phyloP scores from a whole-genome alignment of 2,329 filamentous ascomycete species.

The Colletotrichum sp. region DNA sequence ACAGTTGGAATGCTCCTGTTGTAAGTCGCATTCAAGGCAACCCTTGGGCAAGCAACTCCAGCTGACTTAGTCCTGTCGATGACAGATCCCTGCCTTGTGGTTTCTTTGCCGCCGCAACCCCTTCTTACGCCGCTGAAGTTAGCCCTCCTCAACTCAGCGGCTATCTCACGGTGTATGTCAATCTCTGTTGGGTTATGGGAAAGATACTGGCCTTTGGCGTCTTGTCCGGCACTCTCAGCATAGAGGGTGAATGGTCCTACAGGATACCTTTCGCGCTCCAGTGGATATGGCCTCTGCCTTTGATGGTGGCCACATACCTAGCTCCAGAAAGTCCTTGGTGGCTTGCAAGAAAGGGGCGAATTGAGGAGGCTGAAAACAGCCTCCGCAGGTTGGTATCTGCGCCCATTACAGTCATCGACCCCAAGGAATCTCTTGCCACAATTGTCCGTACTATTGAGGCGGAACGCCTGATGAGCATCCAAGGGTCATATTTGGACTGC shows the following conservation, averaged over 20 bases:
- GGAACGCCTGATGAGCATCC: slow-evolving; percentile 46
- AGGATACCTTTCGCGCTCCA: slow-evolving; percentile 43
- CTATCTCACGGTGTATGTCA: slow-evolving; percentile 45
- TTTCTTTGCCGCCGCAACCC: slow-evolving; percentile 46
- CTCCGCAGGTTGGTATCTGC: slow-evolving; percentile 41
- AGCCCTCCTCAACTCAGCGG: slow-evolving; percentile 43
- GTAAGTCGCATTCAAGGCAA: slow-evolving; percentile 25
- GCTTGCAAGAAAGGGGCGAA: slow-evolving; percentile 42
- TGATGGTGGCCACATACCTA: slow-evolving; percentile 32
- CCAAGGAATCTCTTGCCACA: not conserved
- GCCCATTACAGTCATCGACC: slow-evolving; percentile 22
- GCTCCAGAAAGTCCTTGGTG: slow-evolving; percentile 47
- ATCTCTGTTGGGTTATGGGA: slow-evolving; percentile 47
- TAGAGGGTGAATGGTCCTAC: slow-evolving; percentile 24
- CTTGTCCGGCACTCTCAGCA: slow-evolving; percentile 37
- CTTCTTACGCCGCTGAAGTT: slow-evolving; percentile 47
- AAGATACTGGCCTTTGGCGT: slow-evolving; percentile 45
- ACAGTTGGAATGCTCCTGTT: slow-evolving; percentile 48
- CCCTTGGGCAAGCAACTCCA: not conserved
- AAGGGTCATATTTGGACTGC: slow-evolving; percentile 51
- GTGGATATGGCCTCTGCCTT: slow-evolving; percentile 38
- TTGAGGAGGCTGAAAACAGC: slow-evolving; percentile 45
- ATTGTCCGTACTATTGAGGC: not conserved
- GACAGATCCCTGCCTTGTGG: slow-evolving; percentile 42
- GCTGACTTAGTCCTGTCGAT: not conserved